phyloP scores from a whole-genome alignment of 176 grass and related monocot species.

The Cenchrus fungigraminus region DNA sequence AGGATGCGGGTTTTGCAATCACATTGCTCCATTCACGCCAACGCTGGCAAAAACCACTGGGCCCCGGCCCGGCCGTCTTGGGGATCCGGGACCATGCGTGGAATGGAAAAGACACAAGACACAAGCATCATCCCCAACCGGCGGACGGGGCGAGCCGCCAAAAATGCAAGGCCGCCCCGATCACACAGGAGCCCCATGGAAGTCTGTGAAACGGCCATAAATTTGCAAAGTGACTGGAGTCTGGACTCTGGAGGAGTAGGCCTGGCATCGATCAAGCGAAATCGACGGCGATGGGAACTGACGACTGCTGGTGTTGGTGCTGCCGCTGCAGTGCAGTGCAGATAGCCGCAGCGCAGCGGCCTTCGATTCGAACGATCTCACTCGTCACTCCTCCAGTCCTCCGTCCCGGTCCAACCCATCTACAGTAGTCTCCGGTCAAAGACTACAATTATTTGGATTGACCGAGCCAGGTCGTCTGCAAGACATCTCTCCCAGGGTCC shows the following conservation, averaged over 20 bases:
- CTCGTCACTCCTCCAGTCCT: too few species aligned
- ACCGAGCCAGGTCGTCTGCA: neutral
- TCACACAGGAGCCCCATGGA: constrained; percentile 24
- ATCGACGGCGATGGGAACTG: constrained; percentile 27
- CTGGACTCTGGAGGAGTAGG: too few species aligned
- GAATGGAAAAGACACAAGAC: neutral
- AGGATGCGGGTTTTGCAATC: neutral
- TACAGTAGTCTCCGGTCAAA: constrained; percentile 44
- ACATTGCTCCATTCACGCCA: neutral
- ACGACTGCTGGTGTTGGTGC: constrained; percentile 1
- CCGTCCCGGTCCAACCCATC: constrained; percentile 19
- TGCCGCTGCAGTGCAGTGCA: neutral
- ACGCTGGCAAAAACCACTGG: neutral
- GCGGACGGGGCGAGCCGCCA: neutral
- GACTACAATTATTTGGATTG: constrained; percentile 50
- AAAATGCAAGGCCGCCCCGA: neutral
- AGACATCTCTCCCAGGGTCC: neutral
- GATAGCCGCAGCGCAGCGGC: neutral
- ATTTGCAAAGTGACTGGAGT: neutral
- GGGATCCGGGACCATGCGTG: neutral
- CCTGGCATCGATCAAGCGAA: neutral
- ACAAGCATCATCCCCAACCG: neutral
- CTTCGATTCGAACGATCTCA: too few species aligned
- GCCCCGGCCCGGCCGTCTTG: too few species aligned
- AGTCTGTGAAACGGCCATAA: constrained; percentile 11